Conservation (phyloP, 345 rosid species). For the Citrus sp. region DNA sequence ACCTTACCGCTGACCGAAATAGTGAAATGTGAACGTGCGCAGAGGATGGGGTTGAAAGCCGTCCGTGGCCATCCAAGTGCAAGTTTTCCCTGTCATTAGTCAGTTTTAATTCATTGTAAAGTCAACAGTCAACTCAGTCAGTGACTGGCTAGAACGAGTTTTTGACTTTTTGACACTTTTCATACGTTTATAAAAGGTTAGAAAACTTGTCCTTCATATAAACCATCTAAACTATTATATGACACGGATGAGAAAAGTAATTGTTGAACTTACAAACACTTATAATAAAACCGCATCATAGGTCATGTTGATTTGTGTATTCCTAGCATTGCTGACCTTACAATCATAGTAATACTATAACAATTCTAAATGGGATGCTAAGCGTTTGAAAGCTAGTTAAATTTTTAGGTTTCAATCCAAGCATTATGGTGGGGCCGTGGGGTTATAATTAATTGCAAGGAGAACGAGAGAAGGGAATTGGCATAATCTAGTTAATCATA, state of each 20-base stretch:
- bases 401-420: too few relatives aligned
- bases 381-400: too few relatives aligned
- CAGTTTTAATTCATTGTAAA: not conserved
- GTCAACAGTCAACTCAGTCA: not conserved
- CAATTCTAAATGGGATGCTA: too few relatives aligned
- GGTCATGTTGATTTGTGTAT: too few relatives aligned
- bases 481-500: not conserved
- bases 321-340: too few relatives aligned
- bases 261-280: too few relatives aligned
- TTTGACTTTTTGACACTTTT: not conserved
- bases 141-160: not conserved
- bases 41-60: not conserved
- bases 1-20: not conserved
- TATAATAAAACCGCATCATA: too few relatives aligned
- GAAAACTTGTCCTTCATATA: too few relatives aligned
- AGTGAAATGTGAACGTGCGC: not conserved
- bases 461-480: not conserved
- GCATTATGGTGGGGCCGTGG: not conserved
- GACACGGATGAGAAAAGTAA: too few relatives aligned
- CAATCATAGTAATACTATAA: too few relatives aligned
- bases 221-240: too few relatives aligned
- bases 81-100: not conserved
- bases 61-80: slow-evolving; percentile 3
- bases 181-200: too few relatives aligned
- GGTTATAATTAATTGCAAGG: not conserved